Base-by-base conservation (phyloP, 2,329 filamentous ascomycete genomes). In the Colletotrichum agaves region DNA sequence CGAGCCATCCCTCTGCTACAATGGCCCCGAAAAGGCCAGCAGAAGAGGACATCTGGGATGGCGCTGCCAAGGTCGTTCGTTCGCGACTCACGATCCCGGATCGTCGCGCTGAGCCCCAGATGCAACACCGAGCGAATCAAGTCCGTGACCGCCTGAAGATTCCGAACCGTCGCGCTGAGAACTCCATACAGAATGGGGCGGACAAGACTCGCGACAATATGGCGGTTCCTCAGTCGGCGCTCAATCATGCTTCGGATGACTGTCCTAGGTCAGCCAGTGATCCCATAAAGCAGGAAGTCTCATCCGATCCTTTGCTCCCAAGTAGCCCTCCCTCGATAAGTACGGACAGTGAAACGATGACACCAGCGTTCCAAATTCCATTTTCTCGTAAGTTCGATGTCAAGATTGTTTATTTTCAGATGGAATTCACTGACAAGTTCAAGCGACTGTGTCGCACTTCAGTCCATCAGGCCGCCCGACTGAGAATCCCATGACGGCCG, bases 401-500 rank as follows among this genome's bases (percentile, higher is more conserved):
- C 7, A 35, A 19, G 5, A 53, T 21, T 7, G 8, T 10, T 0
- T 31, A 13, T 39, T 13, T 6, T 53, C 13, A 1, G 4, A 19
- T 0, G 17, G 15, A 1, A 39, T 53, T 12, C 13, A 23, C 50
- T 53, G 17, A 53, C 17, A 21, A 39, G 5, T 21, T 0, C 4
- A 31, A 67, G 63, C 59, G 15, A 37, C 6, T 10, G 27, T 33
- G 4, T 43, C 52, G 3, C 8, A 7, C 3, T 46, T 31, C n/a
- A 63, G 60, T 21, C 60, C 60, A 3, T 52, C 35, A n/a, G 60
- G 60, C 6, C 43, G 52, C n/a, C 60, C 63, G 31, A 39, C 47
- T 44, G 43, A 52, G 21, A 67, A 63, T 33, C 63, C 60, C 1
- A 67, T 63, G 60, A n/a, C 44, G n/a, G 37, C 37, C 4, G 44